phyloP scores from a whole-genome alignment of 106 monocot species.

The Acorus gramineus region DNA sequence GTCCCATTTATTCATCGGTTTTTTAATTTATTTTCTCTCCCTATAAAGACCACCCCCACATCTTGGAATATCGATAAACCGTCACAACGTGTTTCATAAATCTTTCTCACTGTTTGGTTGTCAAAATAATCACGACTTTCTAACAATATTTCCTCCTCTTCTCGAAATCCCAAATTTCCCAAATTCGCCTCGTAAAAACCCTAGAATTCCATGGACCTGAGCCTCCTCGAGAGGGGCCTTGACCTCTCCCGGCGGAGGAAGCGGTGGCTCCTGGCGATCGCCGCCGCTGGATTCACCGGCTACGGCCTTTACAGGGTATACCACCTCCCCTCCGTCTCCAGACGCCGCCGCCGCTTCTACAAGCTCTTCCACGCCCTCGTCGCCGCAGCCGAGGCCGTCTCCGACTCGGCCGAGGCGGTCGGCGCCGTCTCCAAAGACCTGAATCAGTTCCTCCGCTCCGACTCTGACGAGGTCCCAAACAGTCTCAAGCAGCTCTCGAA shows the following conservation, averaged over 20 bases:
- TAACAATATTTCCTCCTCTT: too few relatives aligned
- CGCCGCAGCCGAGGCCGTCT: conserved; percentile 32
- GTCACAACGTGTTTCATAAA: too few relatives aligned
- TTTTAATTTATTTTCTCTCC: too few relatives aligned
- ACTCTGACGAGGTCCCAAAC: conserved; percentile 50
- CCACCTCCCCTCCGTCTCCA: conserved; percentile 31
- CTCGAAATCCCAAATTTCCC: too few relatives aligned
- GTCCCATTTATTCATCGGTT: too few relatives aligned
- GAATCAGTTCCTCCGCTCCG: conserved; percentile 46
- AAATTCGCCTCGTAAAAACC: too few relatives aligned
- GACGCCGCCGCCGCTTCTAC: conserved; percentile 19
- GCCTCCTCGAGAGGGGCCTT: not conserved
- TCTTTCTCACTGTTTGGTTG: too few relatives aligned
- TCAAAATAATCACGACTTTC: too few relatives aligned
- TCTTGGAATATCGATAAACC: too few relatives aligned
- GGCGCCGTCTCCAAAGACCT: conserved; percentile 47
- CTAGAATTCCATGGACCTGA: too few relatives aligned
- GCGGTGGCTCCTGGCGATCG: conserved; percentile 23
- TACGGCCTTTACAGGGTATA: conserved; percentile 37
- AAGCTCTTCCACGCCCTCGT: conserved; percentile 28
- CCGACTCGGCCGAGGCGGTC: conserved; percentile 36
- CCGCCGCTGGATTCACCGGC: conserved; percentile 27
- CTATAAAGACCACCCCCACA: too few relatives aligned
- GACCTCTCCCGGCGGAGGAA: conserved; percentile 25
- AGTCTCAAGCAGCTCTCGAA: conserved; percentile 46